These are phyloP conservation scores for Fusarium sp. DNA, from an alignment of 2,329 filamentous ascomycete genomes.

Conservation along the genomic window DNA sequence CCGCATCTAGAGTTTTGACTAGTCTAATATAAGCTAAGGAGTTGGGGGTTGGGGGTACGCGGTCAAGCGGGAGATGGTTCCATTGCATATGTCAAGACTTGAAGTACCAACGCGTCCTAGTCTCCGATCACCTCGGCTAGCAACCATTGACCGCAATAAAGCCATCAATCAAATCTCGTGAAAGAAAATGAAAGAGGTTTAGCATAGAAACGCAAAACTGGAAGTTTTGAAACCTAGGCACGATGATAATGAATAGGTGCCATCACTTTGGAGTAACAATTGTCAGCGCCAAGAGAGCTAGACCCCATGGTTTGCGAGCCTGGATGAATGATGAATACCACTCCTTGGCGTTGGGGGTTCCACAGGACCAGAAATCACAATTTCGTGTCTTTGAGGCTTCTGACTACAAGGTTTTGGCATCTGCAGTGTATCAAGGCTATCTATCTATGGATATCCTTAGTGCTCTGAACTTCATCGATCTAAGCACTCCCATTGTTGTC, in stretches of 20 bases:
- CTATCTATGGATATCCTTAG: not conserved
- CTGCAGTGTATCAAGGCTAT: not conserved
- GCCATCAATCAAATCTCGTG: not conserved
- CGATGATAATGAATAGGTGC: not conserved
- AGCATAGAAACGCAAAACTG: not conserved
- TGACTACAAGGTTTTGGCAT: too few species aligned
- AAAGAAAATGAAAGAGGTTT: not conserved
- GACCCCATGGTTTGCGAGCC: not conserved
- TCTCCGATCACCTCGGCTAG: not conserved
- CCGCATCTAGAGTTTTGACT: not conserved
- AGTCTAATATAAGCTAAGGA: too few species aligned
- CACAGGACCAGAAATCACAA: too few species aligned
- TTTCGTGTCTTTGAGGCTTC: rapidly evolving
- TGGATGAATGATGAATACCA: not conserved
- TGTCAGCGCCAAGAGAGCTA: not conserved
- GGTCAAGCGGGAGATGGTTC: not conserved
- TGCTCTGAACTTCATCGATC: not conserved
- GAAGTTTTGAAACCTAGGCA: not conserved
- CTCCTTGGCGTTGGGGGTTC: not conserved
- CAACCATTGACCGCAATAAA: rapidly evolving
- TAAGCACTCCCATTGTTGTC: not conserved
- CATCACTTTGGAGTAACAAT: not conserved
- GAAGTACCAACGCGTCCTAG: not conserved
- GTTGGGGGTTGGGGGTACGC: not conserved
- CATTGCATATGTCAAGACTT: not conserved